Conservation (phyloP, 805 yeast species). For the Lachancea quebecensis region DNA sequence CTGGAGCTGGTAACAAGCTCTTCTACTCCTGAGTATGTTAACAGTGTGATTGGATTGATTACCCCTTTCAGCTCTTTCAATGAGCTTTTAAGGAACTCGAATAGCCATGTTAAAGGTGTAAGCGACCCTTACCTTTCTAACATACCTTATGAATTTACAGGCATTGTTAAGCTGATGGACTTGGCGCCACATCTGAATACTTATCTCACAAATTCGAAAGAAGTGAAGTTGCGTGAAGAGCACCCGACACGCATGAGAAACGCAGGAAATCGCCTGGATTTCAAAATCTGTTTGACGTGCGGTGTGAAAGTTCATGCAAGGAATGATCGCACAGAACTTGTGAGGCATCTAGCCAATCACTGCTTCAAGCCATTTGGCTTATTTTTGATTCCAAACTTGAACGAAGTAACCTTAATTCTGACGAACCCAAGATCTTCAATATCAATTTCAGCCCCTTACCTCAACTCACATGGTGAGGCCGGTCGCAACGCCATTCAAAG, state of each 20-base stretch:
- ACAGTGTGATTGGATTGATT: conserved; percentile 11
- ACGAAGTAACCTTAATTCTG: conserved; percentile 29
- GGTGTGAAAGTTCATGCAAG: conserved; percentile 36
- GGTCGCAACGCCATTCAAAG: conserved; percentile 48
- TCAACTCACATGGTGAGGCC: conserved; percentile 71
- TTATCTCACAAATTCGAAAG: conserved; percentile 31
- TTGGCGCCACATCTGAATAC: conserved; percentile 42
- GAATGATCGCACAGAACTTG: conserved; percentile 27
- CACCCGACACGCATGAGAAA: conserved; percentile 23
- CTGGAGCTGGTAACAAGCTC: conserved; percentile 11
- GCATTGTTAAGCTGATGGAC: conserved; percentile 44
- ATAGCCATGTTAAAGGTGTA: not conserved
- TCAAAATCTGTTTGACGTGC: conserved; percentile 40
- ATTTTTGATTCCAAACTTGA: conserved; percentile 33
- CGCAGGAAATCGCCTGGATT: conserved; percentile 35
- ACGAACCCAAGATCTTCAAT: conserved; percentile 29
- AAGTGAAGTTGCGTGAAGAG: conserved; percentile 26
- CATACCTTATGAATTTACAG: conserved; percentile 43
- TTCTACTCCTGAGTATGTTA: conserved; percentile 10
- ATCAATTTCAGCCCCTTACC: conserved; percentile 55
- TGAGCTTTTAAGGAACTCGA: conserved; percentile 5
- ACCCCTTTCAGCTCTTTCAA: conserved; percentile 14
- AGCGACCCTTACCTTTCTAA: conserved; percentile 13
- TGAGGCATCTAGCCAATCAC: conserved; percentile 25
- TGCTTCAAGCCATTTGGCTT: conserved; percentile 32